Evolutionary conservation across 2,329 filamentous ascomycete species (phyloP), one percentile per base, ranked within the genome.

Genomic region (Neonectria sp.): DNA sequence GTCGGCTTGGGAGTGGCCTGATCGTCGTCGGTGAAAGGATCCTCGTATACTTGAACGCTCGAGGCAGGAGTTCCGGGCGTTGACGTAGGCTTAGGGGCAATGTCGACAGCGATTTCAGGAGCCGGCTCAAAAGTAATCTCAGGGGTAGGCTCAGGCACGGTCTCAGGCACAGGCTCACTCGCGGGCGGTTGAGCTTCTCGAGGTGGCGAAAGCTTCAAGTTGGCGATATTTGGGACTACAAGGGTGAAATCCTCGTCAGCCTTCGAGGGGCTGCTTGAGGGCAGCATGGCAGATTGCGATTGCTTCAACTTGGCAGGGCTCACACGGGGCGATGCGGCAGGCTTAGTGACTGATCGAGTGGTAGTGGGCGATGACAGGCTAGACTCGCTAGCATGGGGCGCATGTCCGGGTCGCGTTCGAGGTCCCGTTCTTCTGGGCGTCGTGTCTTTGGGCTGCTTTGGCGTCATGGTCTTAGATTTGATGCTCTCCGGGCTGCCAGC

Each of bases 41-140:
- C 89, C 72, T 91, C 90, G 68, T 90, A 91, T 1, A 91, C 89
- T 71, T 89, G 84, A 15, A 90, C 75, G 2, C 56, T 65, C 21
- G 58, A 65, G 24, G 60, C 55, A 9, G 68, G 63, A 17, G 68
- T 63, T 64, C 49, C 67, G 13, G 70, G 68, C n/a, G 52, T 33
- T 40, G 67, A 24, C 15, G 25, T 24, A 35, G 31, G 52, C 48
- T 25, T 48, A 24, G 51, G 56, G 40, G 63, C 43, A 29, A 63
- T 27, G 15, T 65, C 67, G 13, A 43, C 17, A 1, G 46, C 24
- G 24, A 33, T 40, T 43, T 55, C 56, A 13, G 49, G 37, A 17
- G 24, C n/a, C 17, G 29, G 12, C 37, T 43, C 63, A 27, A 52
- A 11, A 4, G n/a, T 27, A 25, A 24, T 31, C 24, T 52, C 57